Evolutionary conservation across 1,139 yeast genomes (phyloP).

Genomic region (Sugiyamaella castrensis): DNA sequence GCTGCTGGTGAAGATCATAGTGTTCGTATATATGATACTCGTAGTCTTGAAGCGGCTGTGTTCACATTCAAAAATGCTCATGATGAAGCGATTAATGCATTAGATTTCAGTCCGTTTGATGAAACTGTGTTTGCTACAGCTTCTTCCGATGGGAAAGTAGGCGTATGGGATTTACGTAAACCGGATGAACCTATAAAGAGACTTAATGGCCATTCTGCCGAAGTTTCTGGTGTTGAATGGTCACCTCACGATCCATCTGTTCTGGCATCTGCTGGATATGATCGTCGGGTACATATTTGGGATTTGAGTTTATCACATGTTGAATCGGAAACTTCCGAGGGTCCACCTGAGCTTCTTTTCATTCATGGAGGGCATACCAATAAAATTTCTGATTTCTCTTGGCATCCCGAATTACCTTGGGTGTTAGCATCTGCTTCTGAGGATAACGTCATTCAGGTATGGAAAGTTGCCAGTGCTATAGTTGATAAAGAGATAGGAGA

Average conservation of each 20-base stretch:
- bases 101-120: constrained; percentile 60
- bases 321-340: constrained; percentile 32
- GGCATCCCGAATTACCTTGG: constrained; percentile 83
- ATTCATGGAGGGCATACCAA: constrained; percentile 89
- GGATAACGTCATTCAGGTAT: constrained; percentile 84
- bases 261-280: constrained; percentile 71
- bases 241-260: constrained; percentile 58
- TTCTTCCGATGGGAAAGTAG: constrained; percentile 56
- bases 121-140: constrained; percentile 65
- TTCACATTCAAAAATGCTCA: constrained; percentile 35
- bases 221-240: constrained; percentile 75
- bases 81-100: constrained; percentile 54
- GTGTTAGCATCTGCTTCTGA: constrained; percentile 81
- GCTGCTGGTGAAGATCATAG: constrained; percentile 73
- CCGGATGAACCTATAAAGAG: constrained; percentile 31
- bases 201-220: constrained; percentile 50
- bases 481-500: constrained; percentile 46
- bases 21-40: constrained; percentile 64
- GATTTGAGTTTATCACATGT: constrained; percentile 48
- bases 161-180: constrained; percentile 68
- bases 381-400: constrained; percentile 79
- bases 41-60: constrained; percentile 36
- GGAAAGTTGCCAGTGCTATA: constrained; percentile 53
- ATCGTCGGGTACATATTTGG: constrained; percentile 70
- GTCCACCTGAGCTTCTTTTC: constrained; percentile 51